Evolutionary conservation across 768 basidiomycete genomes (phyloP), one percentile per base, ranked within the genome.

Genomic region (Tulasnella sp.): DNA sequence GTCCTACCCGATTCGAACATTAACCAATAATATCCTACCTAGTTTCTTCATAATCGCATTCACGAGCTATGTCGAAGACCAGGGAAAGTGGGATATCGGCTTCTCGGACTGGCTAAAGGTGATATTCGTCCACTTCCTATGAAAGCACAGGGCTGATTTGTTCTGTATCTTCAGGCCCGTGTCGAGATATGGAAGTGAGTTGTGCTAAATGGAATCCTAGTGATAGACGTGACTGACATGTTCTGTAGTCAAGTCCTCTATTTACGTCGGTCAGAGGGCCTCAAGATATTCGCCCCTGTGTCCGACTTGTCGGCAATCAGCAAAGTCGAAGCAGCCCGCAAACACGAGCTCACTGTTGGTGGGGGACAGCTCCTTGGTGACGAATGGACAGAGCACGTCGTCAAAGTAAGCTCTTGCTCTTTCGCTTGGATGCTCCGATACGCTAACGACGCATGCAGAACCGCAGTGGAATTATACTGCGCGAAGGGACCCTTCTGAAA

Each of bases 1-100:
- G 5, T 55, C 6, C n/a, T 29, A 6, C 14, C 11, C 4, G 23
- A 14, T 51, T 11, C 6, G 12, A 6, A 15, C 27, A 6, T 6
- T 25, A 5, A 17, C 6, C 27, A 36, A 19, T 7, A 11, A 6
- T 58, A 12, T 31, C 31, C 35, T 45, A 2, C 40, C 8, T 57
- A 91, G 87, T 68, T 96, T 94, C 72, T 97, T 97, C 70, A 80
- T 92, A 63, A 86, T 98, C 59, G 86, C 85, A 0, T 99, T 97
- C 64, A 86, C 92, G 2, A 87, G 82, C 59, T 99, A 86, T 63
- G 82, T 94, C 4, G 79, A 82, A 52, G 74, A 76, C 25, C 76
- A 82, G 11, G 72, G 78, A 62, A 69, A 75, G 53, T 79, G 84
- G 65, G 68, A 72, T 39, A 78, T 81, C 61, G 81, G 76, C 9